Base-by-base conservation (phyloP, 371 early-diverging fungal species). In the Fennellomyces sp. region DNA sequence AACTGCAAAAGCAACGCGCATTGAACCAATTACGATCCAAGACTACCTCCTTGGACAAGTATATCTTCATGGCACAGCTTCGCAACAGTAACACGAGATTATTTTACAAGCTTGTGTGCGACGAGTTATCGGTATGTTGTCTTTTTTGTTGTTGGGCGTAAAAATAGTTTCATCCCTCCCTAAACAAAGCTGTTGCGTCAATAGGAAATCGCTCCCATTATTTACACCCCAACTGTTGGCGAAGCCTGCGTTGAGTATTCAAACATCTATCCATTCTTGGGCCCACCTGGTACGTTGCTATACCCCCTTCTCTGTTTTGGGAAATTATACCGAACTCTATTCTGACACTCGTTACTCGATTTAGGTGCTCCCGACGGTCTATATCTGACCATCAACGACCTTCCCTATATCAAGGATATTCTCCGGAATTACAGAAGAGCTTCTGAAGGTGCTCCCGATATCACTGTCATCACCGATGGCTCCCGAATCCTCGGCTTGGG, bases 211-310 rank as follows among this genome's bases (percentile, higher is more conserved):
- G 81, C 91, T 8, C 91, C 91, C 7, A 69, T 91, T 54, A 93
- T 95, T 62, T 95, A 96, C 76, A 96, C 96, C 12, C 97, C 96
- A 29, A 92, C 93, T 15, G 94, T 96, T 21, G 96, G 95, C 52
- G 81, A 90, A 56, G 97, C 94, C 5, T 96, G 97, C 72, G 81
- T 86, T 58, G 84, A 92, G 59, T 96, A 91, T 73, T 95, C 94
- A 8, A 85, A 90, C 61, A 90, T 96, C 58, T 92, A 91, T 63
- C 92, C 91, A 33, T 91, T 91, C 73, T 80, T 92, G 39, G 85
- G 84, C 10, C 84, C 91, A 50, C 85, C 92, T 35, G 93, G 89
- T 61, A 77, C 76, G 61, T 54, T 39, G 12, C 33, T 45, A 29
- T 35, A 29, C 31, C 52, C 15, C 12, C 15, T 21, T 23, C 29